These are phyloP conservation scores for Metschnikowia hibisci DNA, from an alignment of 805 yeast species.

Conservation along the genomic window DNA sequence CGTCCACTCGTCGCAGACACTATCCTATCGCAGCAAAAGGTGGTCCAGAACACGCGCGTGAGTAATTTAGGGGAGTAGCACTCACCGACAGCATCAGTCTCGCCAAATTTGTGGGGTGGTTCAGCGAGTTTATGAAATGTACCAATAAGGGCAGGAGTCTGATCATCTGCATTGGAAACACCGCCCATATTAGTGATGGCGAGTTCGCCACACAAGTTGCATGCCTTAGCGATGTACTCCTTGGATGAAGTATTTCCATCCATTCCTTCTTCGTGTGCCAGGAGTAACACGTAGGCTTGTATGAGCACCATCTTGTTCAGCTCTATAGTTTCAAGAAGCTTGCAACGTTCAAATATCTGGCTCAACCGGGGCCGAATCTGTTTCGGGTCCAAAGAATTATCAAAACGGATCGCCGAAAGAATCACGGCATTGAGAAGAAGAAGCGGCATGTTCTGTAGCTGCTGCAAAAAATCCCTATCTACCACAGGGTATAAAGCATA, in stretches of 20 bases:
- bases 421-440: conserved; percentile 2
- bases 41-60: conserved; percentile 3
- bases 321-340: conserved; percentile 4
- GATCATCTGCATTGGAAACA: neutral
- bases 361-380: conserved; percentile 1
- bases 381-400: neutral
- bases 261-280: conserved; percentile 4
- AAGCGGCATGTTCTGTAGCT: neutral
- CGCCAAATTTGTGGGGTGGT: no score
- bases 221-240: conserved; percentile 4
- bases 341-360: neutral
- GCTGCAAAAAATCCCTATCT: conserved; percentile 1
- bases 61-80: conserved; percentile 1
- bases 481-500: conserved; percentile 4
- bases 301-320: conserved; percentile 5
- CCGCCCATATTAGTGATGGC: conserved; percentile 4
- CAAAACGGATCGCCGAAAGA: conserved; percentile 2
- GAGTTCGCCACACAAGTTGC: conserved; percentile 6
- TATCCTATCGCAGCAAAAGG: conserved; percentile 4
- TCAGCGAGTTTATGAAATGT: no score
- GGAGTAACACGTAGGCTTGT: conserved; percentile 1
- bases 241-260: conserved; percentile 3
- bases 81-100: neutral
- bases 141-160: neutral
- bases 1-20: conserved; percentile 4